phyloP scores from a whole-genome alignment of 371 early-diverging fungal genomes.

The Lichtheimia ramosa region DNA sequence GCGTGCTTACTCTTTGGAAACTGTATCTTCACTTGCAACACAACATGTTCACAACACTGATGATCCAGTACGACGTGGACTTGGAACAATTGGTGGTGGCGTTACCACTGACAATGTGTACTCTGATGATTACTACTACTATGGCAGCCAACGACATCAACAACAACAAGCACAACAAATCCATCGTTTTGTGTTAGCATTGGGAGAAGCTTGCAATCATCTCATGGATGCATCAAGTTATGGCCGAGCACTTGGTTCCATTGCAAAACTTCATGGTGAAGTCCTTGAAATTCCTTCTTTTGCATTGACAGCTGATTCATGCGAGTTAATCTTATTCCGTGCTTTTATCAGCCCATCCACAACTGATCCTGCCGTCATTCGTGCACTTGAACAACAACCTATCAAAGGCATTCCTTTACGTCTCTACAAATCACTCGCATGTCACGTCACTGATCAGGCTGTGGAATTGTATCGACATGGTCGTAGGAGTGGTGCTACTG shows the following conservation, averaged over 20 bases:
- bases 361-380: conserved; percentile 9
- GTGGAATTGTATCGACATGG: conserved; percentile 17
- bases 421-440: conserved; percentile 23
- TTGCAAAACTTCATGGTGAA: conserved; percentile 29
- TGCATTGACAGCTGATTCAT: conserved; percentile 23
- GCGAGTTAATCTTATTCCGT: conserved; percentile 38
- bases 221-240: conserved; percentile 23
- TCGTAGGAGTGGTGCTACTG: neutral
- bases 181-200: conserved; percentile 22
- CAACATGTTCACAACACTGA: neutral
- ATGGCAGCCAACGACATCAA: neutral
- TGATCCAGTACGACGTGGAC: no score
- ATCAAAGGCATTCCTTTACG: conserved; percentile 34
- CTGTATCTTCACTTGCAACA: neutral
- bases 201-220: conserved; percentile 20
- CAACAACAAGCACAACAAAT: conserved; percentile 8
- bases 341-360: conserved; percentile 11
- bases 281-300: conserved; percentile 41
- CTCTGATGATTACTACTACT: no score
- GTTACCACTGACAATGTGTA: no score
- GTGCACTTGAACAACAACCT: conserved; percentile 31
- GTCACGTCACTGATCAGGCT: conserved; percentile 22
- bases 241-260: conserved; percentile 17
- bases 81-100: no score
- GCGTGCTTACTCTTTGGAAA: conserved; percentile 1